Base-by-base conservation (phyloP, 2,329 filamentous ascomycete genomes). In the Sporothrix mexicana region DNA sequence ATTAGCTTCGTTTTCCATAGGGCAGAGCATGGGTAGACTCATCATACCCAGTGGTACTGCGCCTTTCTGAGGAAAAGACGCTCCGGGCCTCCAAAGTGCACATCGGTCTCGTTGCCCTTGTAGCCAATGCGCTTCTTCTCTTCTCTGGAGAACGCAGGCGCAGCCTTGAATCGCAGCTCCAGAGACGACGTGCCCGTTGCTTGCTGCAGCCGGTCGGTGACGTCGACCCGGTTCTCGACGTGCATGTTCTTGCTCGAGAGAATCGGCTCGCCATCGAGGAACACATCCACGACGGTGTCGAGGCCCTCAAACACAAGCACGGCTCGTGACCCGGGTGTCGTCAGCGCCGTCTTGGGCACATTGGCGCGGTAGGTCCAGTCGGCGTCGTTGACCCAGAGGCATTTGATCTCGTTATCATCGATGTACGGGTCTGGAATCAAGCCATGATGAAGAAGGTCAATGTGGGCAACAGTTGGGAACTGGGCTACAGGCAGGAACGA, bases 101-200 rank as follows among this genome's bases (percentile, higher is more conserved):
- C 83, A n/a, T 89, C 77, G 77, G 90, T 91, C 89, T 91, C 91
- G 79, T 91, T 91, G 74, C 90, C 87, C 10, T 85, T 85, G 74
- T 84, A 79, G 13, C 91, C 81, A 8, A 91, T 85, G 36, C 81
- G 78, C 0, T 81, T 15, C 6, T 30, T 59, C 23, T 59, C 55
- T 30, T 25, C 9, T 17, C 55, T 12, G 5, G 55, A 30, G 15
- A 36, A 59, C 55, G 20, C 23, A 77, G 10, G 83, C 87, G 76
- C 91, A 89, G 20, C 91, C 55, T 17, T 30, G 23, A 59, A 59
- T 23, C 7, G 55, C 55, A 59, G 55, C 55, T 59, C 55, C 23
- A 59, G 55, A 12, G 55, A 59, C 55, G 15, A 36, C 55, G 55
- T 10, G 10, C 23, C 23, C 1, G 10, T 30, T 25, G 55, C 23